Conservation (phyloP, 805 yeast species). For the Cyberlindnera xishuangbannaensis region DNA sequence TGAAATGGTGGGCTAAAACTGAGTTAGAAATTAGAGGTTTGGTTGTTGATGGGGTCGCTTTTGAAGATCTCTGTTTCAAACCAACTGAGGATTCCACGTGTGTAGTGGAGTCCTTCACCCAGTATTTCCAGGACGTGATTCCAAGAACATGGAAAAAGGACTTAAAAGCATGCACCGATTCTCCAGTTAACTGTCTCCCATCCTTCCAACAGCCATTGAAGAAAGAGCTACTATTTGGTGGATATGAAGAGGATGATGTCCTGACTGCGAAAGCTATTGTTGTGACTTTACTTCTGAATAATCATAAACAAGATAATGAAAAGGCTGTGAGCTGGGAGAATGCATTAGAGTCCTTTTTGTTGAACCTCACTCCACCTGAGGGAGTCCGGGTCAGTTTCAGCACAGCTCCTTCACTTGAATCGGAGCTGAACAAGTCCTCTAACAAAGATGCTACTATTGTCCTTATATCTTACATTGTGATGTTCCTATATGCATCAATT, state of each 20-base stretch:
- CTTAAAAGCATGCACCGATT: conserved; percentile 55
- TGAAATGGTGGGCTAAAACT: conserved; percentile 86
- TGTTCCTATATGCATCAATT: conserved; percentile 85
- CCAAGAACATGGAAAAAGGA: conserved; percentile 51
- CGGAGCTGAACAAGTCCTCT: conserved; percentile 77
- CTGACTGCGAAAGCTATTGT: conserved; percentile 67
- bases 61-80: conserved; percentile 73
- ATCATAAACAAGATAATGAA: conserved; percentile 31
- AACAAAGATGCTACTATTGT: conserved; percentile 73
- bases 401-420: conserved; percentile 78
- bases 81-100: conserved; percentile 74
- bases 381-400: conserved; percentile 66
- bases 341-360: conserved; percentile 51
- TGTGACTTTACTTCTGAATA: conserved; percentile 64
- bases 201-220: conserved; percentile 74
- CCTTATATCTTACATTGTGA: conserved; percentile 66
- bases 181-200: conserved; percentile 90
- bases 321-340: conserved; percentile 59
- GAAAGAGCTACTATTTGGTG: conserved; percentile 44
- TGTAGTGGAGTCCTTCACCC: conserved; percentile 82
- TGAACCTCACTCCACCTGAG: conserved; percentile 38
- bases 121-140: conserved; percentile 71
- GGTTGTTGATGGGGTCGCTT: conserved; percentile 30
- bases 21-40: conserved; percentile 47
- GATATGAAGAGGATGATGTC: conserved; percentile 40